Evolutionary conservation across 768 basidiomycete species (phyloP), one percentile per base, ranked within the genome.

Genomic region (Lyophyllum atratum): DNA sequence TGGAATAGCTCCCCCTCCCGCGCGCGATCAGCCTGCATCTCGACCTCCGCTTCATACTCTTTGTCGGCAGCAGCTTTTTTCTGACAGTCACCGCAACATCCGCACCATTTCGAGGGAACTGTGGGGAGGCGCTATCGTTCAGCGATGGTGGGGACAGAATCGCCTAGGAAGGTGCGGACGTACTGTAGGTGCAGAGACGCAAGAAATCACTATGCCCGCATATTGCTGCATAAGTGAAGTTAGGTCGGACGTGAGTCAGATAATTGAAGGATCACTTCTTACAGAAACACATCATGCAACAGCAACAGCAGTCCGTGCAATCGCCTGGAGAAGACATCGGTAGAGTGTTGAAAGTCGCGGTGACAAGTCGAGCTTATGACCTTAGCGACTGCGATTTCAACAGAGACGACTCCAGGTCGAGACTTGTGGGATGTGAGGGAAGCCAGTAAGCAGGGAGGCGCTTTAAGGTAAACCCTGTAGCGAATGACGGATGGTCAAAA

Each of bases 101-200:
- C 45, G 33, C 56, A 61, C 60, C 60, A 61, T n/a, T 52, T 58
- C 3, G 60, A 58, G n/a, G 60, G 60, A 17, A 61, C 60, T 61
- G 17, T 3, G 12, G 17, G 3, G 34, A 7, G 17, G 34, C 34
- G 34, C 17, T 37, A 37, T 9, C 12, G 34, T 7, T 9, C 12
- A 3, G 34, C 17, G 34, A 15, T 15, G 34, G 34, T 5, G 34
- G 8, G 34, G 6, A 15, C 12, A 37, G 17, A 15, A 9, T 37
- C 34, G 34, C 17, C 17, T 37, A 15, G 34, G 11, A 15, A 45
- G 17, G 17, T 19, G 22, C 8, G 26, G 28, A 45, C 47, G 28
- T 47, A 61, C 60, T 55, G n/a, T 61, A 61, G 10, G 54, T 55
- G 28, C 60, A 58, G 24, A 61, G 49, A 0, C 26, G 12, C 21